These are phyloP conservation scores for Fusarium nanum DNA, from an alignment of 2,329 filamentous ascomycete species.

Conservation along the genomic window DNA sequence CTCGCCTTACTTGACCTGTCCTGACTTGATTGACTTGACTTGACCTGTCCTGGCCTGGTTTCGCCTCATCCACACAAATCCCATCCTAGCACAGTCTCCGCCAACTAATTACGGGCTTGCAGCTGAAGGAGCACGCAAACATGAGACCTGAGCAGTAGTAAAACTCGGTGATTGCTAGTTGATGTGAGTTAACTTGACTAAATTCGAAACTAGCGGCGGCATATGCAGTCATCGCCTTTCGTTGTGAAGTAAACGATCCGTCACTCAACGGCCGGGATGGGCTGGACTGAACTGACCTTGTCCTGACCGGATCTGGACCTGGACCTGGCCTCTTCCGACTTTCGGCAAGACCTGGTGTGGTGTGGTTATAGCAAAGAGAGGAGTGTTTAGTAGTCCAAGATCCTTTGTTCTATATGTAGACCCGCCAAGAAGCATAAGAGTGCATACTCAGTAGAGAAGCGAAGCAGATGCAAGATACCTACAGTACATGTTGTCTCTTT, in stretches of 20 bases:
- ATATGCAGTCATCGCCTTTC: slow-evolving; percentile 28
- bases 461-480: slow-evolving; percentile 7
- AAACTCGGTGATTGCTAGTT: slow-evolving; percentile 6
- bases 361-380: slow-evolving; percentile 26
- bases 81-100: not conserved
- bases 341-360: slow-evolving; percentile 2
- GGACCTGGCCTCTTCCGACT: not conserved
- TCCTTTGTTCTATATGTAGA: not conserved
- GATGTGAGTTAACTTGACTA: not conserved
- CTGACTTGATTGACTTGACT: not conserved
- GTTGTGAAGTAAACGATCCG: slow-evolving; percentile 27
- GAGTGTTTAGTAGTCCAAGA: slow-evolving; percentile 13
- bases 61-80: slow-evolving; percentile 6
- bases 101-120: slow-evolving; percentile 6
- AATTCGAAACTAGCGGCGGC: slow-evolving; percentile 22
- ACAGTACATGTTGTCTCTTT: slow-evolving; percentile 36
- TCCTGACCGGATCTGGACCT: not conserved
- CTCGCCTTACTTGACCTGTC: not conserved
- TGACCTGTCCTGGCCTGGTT: not conserved
- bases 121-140: not conserved
- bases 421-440: slow-evolving; percentile 33
- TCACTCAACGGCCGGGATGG: slow-evolving; percentile 16
- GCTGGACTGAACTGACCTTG: not conserved
- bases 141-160: not conserved
- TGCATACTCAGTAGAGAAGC: slow-evolving; percentile 10